Base-by-base conservation (phyloP, 495 filamentous ascomycete species). In the Staphylotrichum tortipilum region DNA sequence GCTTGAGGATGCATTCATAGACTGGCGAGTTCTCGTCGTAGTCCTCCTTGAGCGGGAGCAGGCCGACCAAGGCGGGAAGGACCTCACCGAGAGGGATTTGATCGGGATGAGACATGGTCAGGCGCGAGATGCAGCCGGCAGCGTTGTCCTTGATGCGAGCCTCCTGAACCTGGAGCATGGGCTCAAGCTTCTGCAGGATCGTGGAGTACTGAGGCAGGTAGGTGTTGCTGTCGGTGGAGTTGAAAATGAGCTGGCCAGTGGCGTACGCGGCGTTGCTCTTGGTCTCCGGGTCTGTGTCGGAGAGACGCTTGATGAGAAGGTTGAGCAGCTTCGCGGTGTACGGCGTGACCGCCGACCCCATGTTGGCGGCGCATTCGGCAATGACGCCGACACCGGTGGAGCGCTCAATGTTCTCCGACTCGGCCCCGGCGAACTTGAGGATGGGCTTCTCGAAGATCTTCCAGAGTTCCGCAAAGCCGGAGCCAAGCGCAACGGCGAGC, bases 1-100 rank as follows among this genome's bases (percentile, higher is more conserved):
- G 74, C 64, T 85, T 79, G 62, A 87, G 82, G 59, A 98, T 79
- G 79, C 87, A 90, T 56, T 82, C 76, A 68, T 82, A 98, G 33
- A 97, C 79, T 9, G 91, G 87, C 52, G 86, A 84, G 71, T 98
- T 97, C 79, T 98, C 92, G 67, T 95, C 89, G 54, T 79, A 97
- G 65, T 98, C 92, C 57, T 95, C 90, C 70, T 85, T 89, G 57
- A 97, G 70, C 22, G 92, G 92, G 40, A 98, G 75, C 11, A 92
- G 75, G 45, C 74, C 75, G 17, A 92, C 78, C 35, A 98, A 74
- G 3, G 78, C 81, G 22, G 90, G 89, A 1, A 98, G 77, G 17
- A 95, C 85, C 10, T 94, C 82, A 48, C 76, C 68, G 48, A 89
- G 72, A 5, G 90, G 90, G 7, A 96, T 80, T 44, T 78, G 78